A percentile compares a stretch with the other conserved stretches of the same genome.
phyloP scores from a whole-genome alignment of 2,329 filamentous ascomycete genomes.

The Lasiodiplodia citricola region DNA sequence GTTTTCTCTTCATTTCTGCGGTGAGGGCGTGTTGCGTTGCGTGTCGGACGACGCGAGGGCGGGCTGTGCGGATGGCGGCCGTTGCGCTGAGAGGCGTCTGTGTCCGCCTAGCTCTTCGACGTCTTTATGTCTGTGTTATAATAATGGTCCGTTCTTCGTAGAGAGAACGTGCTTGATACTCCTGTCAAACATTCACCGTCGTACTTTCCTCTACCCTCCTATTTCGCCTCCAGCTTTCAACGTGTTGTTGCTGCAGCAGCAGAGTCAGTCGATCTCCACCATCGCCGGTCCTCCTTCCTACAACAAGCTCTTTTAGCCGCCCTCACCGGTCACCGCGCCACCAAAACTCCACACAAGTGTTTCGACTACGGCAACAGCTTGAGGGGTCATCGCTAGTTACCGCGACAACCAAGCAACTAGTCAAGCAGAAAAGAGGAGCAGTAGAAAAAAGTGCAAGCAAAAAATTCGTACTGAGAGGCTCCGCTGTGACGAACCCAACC shows the following conservation, averaged over 20 bases:
- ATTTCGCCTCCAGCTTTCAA: background rate
- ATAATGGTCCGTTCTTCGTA: background rate
- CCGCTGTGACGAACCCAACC: conserved; percentile 5
- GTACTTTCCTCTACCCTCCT: background rate
- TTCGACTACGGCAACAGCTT: no score
- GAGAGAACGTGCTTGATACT: background rate
- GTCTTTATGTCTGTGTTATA: background rate
- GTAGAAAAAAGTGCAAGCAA: background rate
- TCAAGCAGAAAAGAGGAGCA: background rate
- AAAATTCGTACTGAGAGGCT: background rate
- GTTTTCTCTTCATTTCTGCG: background rate
- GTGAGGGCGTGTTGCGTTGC: background rate
- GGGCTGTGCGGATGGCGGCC: background rate
- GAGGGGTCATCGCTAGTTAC: no score
- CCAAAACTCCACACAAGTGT: background rate
- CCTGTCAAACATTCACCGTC: background rate
- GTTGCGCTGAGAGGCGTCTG: background rate
- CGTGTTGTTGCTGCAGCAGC: background rate
- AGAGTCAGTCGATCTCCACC: conserved; percentile 8
- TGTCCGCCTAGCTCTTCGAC: background rate
- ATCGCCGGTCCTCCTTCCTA: background rate
- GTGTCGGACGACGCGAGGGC: background rate
- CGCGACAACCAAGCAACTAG: background rate
- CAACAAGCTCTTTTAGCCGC: background rate
- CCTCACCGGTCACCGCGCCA: conserved; percentile 11